These are phyloP conservation scores for Aureobasidium sp. DNA, from an alignment of 2,329 filamentous ascomycete species.

Conservation along the genomic window DNA sequence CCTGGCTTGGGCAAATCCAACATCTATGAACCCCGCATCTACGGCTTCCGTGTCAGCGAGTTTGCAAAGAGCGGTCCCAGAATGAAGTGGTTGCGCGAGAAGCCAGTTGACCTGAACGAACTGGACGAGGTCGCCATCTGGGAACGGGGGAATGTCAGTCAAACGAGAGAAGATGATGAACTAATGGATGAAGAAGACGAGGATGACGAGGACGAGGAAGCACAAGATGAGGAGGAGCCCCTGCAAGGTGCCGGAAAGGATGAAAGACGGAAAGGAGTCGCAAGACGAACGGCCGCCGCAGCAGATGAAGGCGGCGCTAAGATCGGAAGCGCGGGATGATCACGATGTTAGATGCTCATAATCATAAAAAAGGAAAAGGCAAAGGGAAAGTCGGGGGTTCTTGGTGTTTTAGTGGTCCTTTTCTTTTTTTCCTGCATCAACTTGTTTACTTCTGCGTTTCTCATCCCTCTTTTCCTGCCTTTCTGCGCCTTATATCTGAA, in stretches of 20 bases:
- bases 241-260: neutral
- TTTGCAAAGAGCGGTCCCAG: conserved; percentile 80
- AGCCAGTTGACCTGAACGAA: conserved; percentile 71
- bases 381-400: neutral
- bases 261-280: neutral
- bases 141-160: conserved; percentile 30
- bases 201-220: conserved; percentile 17
- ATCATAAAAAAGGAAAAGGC: neutral
- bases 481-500: neutral
- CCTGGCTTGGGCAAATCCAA: conserved; percentile 74
- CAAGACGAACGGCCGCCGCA: neutral
- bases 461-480: neutral
- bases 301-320: conserved; percentile 10
- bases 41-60: conserved; percentile 92
- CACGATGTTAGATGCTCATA: neutral
- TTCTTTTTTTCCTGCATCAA: neutral
- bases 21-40: conserved; percentile 93
- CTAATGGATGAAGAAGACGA: conserved; percentile 17
- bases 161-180: conserved; percentile 32
- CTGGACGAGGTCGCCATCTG: conserved; percentile 62
- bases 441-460: neutral
- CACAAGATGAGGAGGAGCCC: conserved; percentile 16
- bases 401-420: neutral
- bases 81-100: conserved; percentile 92
- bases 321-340: conserved; percentile 1